Evolutionary conservation across 345 rosid species (phyloP).

Genomic region (Nephelium lappaceum): DNA sequence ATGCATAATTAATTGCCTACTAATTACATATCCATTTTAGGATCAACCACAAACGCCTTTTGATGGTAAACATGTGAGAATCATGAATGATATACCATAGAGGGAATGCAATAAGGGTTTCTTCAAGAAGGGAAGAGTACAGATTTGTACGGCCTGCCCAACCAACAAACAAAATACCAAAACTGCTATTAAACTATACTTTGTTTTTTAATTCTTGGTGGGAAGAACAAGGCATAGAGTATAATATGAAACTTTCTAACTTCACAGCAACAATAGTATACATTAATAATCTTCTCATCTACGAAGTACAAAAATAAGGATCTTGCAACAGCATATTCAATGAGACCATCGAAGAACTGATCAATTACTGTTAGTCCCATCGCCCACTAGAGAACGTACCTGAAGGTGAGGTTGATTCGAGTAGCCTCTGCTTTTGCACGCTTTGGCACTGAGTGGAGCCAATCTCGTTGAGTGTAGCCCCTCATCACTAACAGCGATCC

Average conservation of each 20-base stretch:
- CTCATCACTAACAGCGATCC: constrained; percentile 88
- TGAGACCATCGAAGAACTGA: neutral
- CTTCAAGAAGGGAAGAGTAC: no score
- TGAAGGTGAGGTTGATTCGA: constrained; percentile 9
- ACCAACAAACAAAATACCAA: no score
- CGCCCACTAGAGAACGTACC: neutral
- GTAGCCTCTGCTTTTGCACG: constrained; percentile 48
- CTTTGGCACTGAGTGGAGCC: constrained; percentile 92
- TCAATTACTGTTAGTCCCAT: neutral
- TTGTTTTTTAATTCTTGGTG: neutral
- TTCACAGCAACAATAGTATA: neutral
- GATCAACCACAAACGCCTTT: neutral
- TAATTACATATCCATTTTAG: no score
- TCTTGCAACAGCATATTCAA: neutral
- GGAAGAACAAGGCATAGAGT: neutral
- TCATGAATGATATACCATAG: neutral
- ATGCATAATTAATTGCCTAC: neutral
- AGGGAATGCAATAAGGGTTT: neutral
- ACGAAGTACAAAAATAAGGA: neutral
- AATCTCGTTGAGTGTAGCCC: constrained; percentile 84
- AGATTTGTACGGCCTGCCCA: no score
- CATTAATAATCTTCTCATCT: neutral
- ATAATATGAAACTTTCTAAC: neutral
- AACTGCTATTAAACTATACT: neutral
- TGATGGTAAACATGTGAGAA: neutral